These are phyloP conservation scores for Gymnopilus junonius DNA, from an alignment of 768 basidiomycete species.

Conservation along the genomic window DNA sequence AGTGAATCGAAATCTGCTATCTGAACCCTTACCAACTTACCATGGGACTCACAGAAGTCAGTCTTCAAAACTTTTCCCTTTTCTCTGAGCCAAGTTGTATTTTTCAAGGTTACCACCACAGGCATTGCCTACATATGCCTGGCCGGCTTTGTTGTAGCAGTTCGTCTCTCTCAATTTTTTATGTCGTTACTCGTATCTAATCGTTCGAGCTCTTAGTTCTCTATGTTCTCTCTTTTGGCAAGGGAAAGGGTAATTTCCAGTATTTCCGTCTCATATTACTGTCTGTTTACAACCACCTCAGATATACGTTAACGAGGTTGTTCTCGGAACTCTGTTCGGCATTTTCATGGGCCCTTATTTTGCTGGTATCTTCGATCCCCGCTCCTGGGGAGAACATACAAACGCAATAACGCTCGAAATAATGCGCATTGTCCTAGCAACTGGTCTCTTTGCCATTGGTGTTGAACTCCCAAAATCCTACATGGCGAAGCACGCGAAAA, in stretches of 20 bases:
- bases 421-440: conserved; percentile 86
- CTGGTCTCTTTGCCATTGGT: conserved; percentile 93
- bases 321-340: conserved; percentile 80
- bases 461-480: conserved; percentile 91
- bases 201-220: conserved; percentile 56
- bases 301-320: conserved; percentile 92
- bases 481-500: conserved; percentile 77
- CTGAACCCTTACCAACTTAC: background rate
- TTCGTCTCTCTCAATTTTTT: conserved; percentile 22
- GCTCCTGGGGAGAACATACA: conserved; percentile 62
- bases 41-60: conserved; percentile 37
- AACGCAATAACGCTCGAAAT: conserved; percentile 78
- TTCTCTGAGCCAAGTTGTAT: conserved; percentile 26
- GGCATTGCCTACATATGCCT: conserved; percentile 65
- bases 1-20: background rate
- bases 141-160: conserved; percentile 55
- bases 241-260: conserved; percentile 70
- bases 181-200: background rate
- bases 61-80: conserved; percentile 17
- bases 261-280: background rate
- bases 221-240: conserved; percentile 79
- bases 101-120: conserved; percentile 51
- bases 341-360: conserved; percentile 74
- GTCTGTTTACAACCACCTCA: conserved; percentile 26
- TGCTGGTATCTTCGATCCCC: conserved; percentile 75